These are phyloP conservation scores for Hypseocharis bilobata DNA, from an alignment of 441 rosid genomes.

Conservation along the genomic window DNA sequence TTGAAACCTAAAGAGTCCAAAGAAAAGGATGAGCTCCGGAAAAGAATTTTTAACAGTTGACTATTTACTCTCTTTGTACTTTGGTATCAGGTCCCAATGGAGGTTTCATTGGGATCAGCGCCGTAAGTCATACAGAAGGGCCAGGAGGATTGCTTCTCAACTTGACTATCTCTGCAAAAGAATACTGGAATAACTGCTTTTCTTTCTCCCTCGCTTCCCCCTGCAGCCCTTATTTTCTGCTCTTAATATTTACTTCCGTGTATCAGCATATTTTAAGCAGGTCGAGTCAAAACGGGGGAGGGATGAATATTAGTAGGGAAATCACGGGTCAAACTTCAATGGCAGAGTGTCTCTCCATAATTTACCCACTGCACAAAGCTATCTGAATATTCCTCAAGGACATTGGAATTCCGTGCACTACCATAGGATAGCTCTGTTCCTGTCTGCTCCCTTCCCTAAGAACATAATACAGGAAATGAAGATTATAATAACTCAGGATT, in stretches of 20 bases:
- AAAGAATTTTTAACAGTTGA: constrained; percentile 30
- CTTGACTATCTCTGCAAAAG: constrained; percentile 12
- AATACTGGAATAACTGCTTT: constrained; percentile 12
- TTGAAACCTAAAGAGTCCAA: constrained; percentile 20
- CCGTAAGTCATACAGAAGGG: constrained; percentile 4
- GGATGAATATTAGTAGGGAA: neutral
- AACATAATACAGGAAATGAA: constrained; percentile 1
- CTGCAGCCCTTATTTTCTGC: constrained; percentile 4
- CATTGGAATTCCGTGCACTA: constrained; percentile 27
- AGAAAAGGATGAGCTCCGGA: constrained; percentile 31
- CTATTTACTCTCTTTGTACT: constrained; percentile 46
- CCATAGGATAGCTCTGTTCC: constrained; percentile 33
- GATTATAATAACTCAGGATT: neutral
- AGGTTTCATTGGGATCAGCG: constrained; percentile 22
- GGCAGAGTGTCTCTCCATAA: constrained; percentile 68
- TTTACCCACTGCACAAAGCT: constrained; percentile 79
- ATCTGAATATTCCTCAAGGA: constrained; percentile 55
- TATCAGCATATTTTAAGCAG: constrained; percentile 12
- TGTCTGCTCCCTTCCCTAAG: constrained; percentile 43
- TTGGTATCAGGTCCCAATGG: constrained; percentile 21
- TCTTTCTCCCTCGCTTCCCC: constrained; percentile 9
- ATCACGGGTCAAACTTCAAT: constrained; percentile 27
- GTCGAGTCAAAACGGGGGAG: constrained; percentile 7
- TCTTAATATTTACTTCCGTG: constrained; percentile 9
- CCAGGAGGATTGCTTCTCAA: constrained; percentile 16